Percentiles rank a stretch among this genome's conserved stretches.
These are phyloP conservation scores for Botrytis deweyae DNA, from an alignment of 2,329 filamentous ascomycete genomes.

Conservation along the genomic window DNA sequence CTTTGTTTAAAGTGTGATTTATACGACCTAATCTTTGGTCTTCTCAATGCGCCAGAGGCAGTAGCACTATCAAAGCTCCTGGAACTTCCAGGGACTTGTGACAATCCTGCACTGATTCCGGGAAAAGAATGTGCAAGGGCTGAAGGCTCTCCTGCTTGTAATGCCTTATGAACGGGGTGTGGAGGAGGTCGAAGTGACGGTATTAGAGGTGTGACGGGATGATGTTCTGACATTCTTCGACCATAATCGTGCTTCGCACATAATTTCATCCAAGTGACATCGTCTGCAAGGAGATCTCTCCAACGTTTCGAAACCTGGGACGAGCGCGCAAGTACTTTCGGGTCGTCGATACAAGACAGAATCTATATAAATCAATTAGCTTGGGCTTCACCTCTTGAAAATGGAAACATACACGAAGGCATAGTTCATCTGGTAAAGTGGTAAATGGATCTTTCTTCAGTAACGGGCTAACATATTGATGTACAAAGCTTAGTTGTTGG, in stretches of 20 bases:
- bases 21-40: conserved; percentile 74
- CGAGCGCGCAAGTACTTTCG: conserved; percentile 85
- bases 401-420: conserved; percentile 67
- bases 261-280: conserved; percentile 97
- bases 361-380: conserved; percentile 55
- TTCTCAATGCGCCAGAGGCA: conserved; percentile 45
- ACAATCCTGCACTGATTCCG: conserved; percentile 44
- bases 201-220: conserved; percentile 29
- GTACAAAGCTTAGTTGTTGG: conserved; percentile 91
- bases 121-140: conserved; percentile 46
- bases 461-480: conserved; percentile 90
- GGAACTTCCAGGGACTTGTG: conserved; percentile 33
- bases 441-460: conserved; percentile 96
- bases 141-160: conserved; percentile 22
- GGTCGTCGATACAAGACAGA: conserved; percentile 94
- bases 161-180: conserved; percentile 32
- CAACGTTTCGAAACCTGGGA: conserved; percentile 96
- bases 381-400: neutral
- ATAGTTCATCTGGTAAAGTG: conserved; percentile 87
- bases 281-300: conserved; percentile 90
- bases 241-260: conserved; percentile 94
- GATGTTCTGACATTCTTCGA: conserved; percentile 50
- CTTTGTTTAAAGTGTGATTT: conserved; percentile 97
- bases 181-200: conserved; percentile 34
- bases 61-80: conserved; percentile 57